Conservation (phyloP, 2,329 filamentous ascomycete genomes). For the Drechslerella dactyloides region DNA sequence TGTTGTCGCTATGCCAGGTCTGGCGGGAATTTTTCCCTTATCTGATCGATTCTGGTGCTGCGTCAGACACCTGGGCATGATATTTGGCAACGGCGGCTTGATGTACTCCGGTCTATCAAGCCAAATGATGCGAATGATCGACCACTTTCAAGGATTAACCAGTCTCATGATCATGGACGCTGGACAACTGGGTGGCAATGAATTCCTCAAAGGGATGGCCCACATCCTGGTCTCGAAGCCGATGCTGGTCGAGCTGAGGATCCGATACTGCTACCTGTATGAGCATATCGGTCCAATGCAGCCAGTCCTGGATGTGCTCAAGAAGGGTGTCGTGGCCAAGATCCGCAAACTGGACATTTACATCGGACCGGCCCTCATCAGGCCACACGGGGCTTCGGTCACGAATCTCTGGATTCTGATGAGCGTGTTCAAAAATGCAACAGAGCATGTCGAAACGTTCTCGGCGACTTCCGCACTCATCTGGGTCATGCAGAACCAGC, state of each 20-base stretch:
- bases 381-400: background rate
- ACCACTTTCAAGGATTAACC: no score
- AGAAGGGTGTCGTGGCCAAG: background rate
- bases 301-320: background rate
- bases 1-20: no score
- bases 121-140: no score
- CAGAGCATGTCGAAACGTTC: background rate
- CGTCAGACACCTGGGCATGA: no score
- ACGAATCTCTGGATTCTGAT: background rate
- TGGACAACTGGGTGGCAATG: background rate
- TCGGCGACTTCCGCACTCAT: no score
- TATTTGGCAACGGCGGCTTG: no score
- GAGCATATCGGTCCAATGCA: background rate
- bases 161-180: background rate
- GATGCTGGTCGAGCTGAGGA: no score
- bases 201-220: background rate
- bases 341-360: background rate
- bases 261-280: background rate
- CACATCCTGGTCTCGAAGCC: background rate
- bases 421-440: background rate
- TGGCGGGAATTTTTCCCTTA: no score
- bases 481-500: no score
- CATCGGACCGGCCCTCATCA: background rate
- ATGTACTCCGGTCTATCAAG: no score
- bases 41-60: no score